These are phyloP conservation scores for Nepenthes gracilis DNA, from an alignment of 148 eudicot species.

Conservation along the genomic window DNA sequence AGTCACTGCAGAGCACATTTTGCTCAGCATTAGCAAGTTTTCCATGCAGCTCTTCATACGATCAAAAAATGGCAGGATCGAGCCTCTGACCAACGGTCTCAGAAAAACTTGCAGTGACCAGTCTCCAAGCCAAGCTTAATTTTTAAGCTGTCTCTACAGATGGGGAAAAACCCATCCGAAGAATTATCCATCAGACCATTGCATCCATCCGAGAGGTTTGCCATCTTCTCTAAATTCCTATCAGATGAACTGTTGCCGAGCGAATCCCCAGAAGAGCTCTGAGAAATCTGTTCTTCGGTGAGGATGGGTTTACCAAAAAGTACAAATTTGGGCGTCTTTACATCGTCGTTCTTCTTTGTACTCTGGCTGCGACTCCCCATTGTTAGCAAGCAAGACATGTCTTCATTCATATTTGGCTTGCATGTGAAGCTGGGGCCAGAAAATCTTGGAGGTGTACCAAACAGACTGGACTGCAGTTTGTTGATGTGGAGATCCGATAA, in stretches of 20 bases:
- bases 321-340: constrained; percentile 30
- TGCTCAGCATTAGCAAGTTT: constrained; percentile 41
- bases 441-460: constrained; percentile 18
- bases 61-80: constrained; percentile 32
- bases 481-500: constrained; percentile 56
- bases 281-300: constrained; percentile 68
- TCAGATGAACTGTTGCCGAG: constrained; percentile 28
- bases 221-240: constrained; percentile 19
- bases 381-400: constrained; percentile 39
- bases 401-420: constrained; percentile 15
- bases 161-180: constrained; percentile 36
- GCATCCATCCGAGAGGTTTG: constrained; percentile 33
- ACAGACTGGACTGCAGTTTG: constrained; percentile 51
- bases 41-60: constrained; percentile 51
- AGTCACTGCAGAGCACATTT: constrained; percentile 29
- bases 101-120: constrained; percentile 31
- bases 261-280: constrained; percentile 32
- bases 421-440: constrained; percentile 7
- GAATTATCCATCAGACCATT: constrained; percentile 30
- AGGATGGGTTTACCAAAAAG: constrained; percentile 83
- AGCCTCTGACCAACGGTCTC: constrained; percentile 32
- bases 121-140: constrained; percentile 27
- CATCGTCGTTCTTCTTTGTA: constrained; percentile 14
- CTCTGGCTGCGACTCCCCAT: constrained; percentile 27
- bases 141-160: constrained; percentile 16